Percentiles rank a stretch among this genome's conserved stretches.
Conservation (phyloP, 176 grass and related monocot genomes). For the Triticum timopheevii region DNA sequence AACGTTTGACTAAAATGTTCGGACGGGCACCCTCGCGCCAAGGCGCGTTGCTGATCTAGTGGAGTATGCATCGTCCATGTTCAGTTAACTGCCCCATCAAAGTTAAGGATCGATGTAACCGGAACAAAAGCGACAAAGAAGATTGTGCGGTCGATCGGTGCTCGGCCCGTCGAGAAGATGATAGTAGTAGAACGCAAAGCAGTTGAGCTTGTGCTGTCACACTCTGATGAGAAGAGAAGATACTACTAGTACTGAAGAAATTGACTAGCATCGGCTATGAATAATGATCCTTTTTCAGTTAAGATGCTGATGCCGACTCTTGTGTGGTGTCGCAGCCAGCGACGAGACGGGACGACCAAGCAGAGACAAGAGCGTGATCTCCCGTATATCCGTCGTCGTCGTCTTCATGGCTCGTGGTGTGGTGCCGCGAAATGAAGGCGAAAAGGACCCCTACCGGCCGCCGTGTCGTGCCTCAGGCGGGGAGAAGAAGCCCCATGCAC, state of each 20-base stretch:
- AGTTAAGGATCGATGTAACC: no score
- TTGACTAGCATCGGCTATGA: background rate
- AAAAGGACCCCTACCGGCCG: constrained; percentile 7
- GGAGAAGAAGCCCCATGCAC: background rate
- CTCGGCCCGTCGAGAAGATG: no score
- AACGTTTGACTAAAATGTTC: no score
- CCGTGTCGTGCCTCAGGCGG: background rate
- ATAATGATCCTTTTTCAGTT: background rate
- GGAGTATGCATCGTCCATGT: background rate
- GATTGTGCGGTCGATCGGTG: no score
- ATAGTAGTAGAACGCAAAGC: background rate
- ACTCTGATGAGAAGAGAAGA: background rate
- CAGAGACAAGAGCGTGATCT: background rate
- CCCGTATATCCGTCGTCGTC: background rate
- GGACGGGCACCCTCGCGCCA: no score
- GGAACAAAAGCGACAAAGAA: no score
- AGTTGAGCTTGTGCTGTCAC: background rate
- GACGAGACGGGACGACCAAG: background rate
- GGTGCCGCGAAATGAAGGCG: background rate
- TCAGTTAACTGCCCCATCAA: background rate
- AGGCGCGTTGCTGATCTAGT: no score
- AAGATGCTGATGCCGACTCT: background rate
- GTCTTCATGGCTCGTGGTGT: background rate
- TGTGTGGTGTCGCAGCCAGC: no score
- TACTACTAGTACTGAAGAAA: no score